Conservation (phyloP, 1,284 basidiomycete genomes). For the Apiotrichum akiyoshidainum region DNA sequence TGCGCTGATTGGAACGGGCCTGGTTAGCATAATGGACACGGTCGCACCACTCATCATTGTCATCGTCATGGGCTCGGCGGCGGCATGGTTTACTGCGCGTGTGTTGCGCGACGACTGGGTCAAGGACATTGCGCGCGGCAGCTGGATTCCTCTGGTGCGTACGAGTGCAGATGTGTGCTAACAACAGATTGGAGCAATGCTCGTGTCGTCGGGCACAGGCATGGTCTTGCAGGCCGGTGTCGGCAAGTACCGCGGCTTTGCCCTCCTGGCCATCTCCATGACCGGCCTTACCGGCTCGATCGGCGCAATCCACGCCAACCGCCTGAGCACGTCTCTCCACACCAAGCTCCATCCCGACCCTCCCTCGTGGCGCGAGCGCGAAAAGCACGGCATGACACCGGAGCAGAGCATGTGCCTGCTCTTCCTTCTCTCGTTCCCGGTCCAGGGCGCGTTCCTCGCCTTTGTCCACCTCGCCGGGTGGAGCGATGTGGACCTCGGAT, state of each 20-base stretch:
- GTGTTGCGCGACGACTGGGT: constrained; percentile 55
- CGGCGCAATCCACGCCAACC: constrained; percentile 85
- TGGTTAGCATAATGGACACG: constrained; percentile 66
- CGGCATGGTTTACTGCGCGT: constrained; percentile 53
- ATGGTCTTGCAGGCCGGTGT: constrained; percentile 89
- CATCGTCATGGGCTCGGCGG: constrained; percentile 59
- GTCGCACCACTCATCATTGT: constrained; percentile 61
- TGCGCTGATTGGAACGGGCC: constrained; percentile 58
- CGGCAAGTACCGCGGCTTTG: constrained; percentile 79
- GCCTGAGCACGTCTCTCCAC: constrained; percentile 67
- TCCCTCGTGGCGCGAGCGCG: background rate
- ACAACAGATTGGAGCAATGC: constrained; percentile 67
- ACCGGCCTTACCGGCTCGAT: constrained; percentile 83
- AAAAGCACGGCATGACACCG: constrained; percentile 31
- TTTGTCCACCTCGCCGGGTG: constrained; percentile 68
- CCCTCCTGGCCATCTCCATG: constrained; percentile 81
- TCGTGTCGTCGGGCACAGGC: constrained; percentile 84
- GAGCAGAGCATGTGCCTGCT: constrained; percentile 57
- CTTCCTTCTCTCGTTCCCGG: constrained; percentile 67
- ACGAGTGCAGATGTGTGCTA: background rate
- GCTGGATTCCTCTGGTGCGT: constrained; percentile 80
- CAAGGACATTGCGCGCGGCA: constrained; percentile 64
- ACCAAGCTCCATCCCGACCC: constrained; percentile 34
- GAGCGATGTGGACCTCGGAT: constrained; percentile 66
- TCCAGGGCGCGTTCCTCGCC: constrained; percentile 68